Percentiles rank a stretch among this genome's conserved stretches.
These are phyloP conservation scores for Mycena polygramma DNA, from an alignment of 768 basidiomycete genomes.

Conservation along the genomic window DNA sequence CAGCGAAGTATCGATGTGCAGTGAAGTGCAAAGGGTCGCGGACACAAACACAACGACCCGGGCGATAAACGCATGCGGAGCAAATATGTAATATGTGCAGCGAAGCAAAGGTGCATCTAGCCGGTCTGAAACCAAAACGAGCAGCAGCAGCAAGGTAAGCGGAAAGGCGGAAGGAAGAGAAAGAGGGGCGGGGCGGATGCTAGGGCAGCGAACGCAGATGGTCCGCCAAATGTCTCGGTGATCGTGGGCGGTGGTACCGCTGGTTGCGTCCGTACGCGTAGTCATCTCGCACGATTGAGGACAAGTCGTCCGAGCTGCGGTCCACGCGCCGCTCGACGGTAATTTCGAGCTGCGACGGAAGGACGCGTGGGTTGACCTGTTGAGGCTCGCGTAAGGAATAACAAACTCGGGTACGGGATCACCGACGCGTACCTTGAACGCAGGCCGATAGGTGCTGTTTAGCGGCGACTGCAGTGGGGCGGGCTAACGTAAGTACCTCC, in stretches of 20 bases:
- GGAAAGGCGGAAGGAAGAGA: too few relatives aligned
- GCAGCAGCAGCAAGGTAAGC: too few relatives aligned
- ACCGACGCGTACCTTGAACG: slow-evolving; percentile 17
- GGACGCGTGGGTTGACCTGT: slow-evolving; percentile 15
- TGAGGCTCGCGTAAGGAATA: not conserved
- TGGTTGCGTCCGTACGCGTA: not conserved
- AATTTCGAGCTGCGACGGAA: slow-evolving; percentile 17
- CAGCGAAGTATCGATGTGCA: too few relatives aligned
- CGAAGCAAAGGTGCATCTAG: too few relatives aligned
- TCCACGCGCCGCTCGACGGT: not conserved
- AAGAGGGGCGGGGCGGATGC: not conserved
- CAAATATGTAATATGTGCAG: too few relatives aligned
- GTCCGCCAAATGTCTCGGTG: slow-evolving; percentile 14
- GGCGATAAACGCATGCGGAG: too few relatives aligned
- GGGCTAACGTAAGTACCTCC: not conserved
- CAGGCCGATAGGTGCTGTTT: slow-evolving; percentile 16
- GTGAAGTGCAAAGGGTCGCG: too few relatives aligned
- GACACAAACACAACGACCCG: too few relatives aligned
- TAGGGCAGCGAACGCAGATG: slow-evolving; percentile 23
- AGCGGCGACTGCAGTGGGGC: not conserved
- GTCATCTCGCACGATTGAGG: not conserved
- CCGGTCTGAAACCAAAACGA: too few relatives aligned
- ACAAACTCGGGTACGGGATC: not conserved
- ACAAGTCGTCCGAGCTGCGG: slow-evolving; percentile 25
- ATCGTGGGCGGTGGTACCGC: slow-evolving; percentile 21